These are phyloP conservation scores for Penicillium sumatraense DNA, from an alignment of 2,329 filamentous ascomycete genomes.

Conservation along the genomic window DNA sequence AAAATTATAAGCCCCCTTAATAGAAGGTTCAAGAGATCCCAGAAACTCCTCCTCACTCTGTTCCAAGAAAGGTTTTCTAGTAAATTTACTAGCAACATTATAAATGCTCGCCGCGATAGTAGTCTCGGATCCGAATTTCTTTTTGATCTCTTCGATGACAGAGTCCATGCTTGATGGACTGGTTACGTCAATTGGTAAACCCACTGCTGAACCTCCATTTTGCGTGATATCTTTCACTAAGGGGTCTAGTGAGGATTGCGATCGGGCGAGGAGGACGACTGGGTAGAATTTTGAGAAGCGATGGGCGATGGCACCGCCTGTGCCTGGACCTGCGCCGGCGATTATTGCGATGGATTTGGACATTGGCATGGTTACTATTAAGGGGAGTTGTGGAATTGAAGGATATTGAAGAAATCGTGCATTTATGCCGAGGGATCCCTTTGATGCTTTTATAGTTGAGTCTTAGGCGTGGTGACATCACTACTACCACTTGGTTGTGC, in stretches of 20 bases:
- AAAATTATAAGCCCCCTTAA: constrained; percentile 57
- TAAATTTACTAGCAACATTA: constrained; percentile 53
- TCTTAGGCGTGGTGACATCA: no score
- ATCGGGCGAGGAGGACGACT: constrained; percentile 75
- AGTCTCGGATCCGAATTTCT: constrained; percentile 13
- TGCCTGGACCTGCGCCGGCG: constrained; percentile 26
- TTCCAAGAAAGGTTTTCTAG: constrained; percentile 34
- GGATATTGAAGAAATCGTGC: no score
- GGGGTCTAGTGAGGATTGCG: constrained; percentile 66
- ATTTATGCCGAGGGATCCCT: no score
- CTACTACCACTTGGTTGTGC: no score
- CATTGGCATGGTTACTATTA: no score
- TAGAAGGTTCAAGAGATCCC: constrained; percentile 25
- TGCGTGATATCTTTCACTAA: constrained; percentile 71
- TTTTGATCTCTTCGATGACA: constrained; percentile 25
- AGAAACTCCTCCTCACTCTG: constrained; percentile 25
- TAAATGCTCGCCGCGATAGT: constrained; percentile 52
- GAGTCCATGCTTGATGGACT: constrained; percentile 53
- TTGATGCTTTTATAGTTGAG: no score
- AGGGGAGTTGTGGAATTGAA: no score
- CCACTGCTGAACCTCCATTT: constrained; percentile 70
- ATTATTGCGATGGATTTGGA: constrained; percentile 25
- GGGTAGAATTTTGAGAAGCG: constrained; percentile 69
- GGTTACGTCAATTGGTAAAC: constrained; percentile 69
- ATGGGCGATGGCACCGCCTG: constrained; percentile 47